Percentiles rank a stretch among this genome's conserved stretches.
Evolutionary conservation across 441 rosid genomes (phyloP).

Genomic region (Mallotus repandus): DNA sequence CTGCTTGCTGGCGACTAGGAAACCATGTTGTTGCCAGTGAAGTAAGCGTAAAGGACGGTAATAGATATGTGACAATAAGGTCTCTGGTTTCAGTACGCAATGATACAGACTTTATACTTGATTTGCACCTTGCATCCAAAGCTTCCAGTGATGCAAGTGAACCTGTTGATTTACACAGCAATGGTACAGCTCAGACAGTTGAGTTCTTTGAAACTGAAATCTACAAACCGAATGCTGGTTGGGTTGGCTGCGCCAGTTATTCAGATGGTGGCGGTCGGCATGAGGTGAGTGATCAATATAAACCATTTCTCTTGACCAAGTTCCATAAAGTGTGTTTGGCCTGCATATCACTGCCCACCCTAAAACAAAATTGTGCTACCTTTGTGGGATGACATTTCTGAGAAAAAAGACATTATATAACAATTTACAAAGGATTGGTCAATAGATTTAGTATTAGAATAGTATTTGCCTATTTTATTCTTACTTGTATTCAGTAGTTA

Average conservation of each 20-base stretch:
- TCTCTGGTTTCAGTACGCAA: slow-evolving; percentile 84
- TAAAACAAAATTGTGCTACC: not conserved
- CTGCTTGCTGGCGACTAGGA: slow-evolving; percentile 97
- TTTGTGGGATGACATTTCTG: not conserved
- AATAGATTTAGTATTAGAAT: not conserved
- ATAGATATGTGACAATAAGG: slow-evolving; percentile 83
- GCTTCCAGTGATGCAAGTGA: slow-evolving; percentile 35
- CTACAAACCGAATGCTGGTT: slow-evolving; percentile 48
- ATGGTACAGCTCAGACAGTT: slow-evolving; percentile 36
- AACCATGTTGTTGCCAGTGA: slow-evolving; percentile 96
- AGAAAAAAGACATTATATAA: too few relatives aligned
- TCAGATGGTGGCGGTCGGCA: slow-evolving; percentile 25
- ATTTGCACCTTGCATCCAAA: slow-evolving; percentile 65
- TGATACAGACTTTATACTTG: slow-evolving; percentile 64
- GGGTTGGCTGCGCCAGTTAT: slow-evolving; percentile 45
- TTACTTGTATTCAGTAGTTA: not conserved
- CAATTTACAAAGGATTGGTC: not conserved
- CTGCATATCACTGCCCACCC: not conserved
- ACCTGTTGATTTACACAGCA: slow-evolving; percentile 35
- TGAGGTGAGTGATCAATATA: slow-evolving; percentile 34
- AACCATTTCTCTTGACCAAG: not conserved
- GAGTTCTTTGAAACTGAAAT: slow-evolving; percentile 58
- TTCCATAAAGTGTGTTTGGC: not conserved
- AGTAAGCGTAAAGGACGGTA: slow-evolving; percentile 83
- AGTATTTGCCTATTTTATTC: not conserved